These are phyloP conservation scores for Eimeria praecox DNA, from an alignment of 169 alveolate species.

Conservation along the genomic window DNA sequence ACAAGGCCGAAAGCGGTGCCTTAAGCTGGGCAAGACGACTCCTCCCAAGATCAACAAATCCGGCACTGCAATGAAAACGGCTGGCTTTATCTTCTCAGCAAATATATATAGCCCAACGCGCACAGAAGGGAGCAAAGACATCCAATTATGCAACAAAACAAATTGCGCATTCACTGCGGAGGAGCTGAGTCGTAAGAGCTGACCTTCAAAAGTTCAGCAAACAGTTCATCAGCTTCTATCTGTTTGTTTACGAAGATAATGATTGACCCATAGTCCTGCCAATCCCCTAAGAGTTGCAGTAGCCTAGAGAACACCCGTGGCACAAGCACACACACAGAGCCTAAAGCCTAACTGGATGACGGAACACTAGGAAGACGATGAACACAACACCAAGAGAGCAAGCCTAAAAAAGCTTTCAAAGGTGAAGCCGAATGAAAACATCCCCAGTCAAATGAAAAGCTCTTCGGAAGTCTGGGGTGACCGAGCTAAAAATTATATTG, in stretches of 20 bases:
- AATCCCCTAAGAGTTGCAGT: conserved; percentile 97
- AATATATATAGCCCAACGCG: neutral
- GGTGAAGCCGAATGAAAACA: neutral
- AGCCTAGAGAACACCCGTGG: conserved; percentile 89
- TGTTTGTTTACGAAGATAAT: conserved; percentile 98
- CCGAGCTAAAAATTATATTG: neutral
- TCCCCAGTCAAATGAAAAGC: neutral
- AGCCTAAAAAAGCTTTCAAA: neutral
- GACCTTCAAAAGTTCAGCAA: conserved; percentile 89
- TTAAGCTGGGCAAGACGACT: neutral
- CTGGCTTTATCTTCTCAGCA: neutral
- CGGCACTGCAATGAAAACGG: neutral
- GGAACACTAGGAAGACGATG: neutral
- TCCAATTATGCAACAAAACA: neutral
- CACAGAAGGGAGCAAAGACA: neutral
- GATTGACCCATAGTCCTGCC: conserved; percentile 97
- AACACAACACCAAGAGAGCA: neutral
- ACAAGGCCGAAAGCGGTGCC: neutral
- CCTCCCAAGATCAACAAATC: neutral
- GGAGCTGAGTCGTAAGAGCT: neutral
- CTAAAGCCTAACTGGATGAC: neutral
- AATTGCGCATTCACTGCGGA: neutral
- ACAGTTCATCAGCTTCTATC: conserved; percentile 98
- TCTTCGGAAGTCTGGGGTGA: neutral
- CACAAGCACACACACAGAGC: conserved; percentile 2